Evolutionary conservation across 2,329 filamentous ascomycete genomes (phyloP).

Genomic region (Xylariaceae sp.): DNA sequence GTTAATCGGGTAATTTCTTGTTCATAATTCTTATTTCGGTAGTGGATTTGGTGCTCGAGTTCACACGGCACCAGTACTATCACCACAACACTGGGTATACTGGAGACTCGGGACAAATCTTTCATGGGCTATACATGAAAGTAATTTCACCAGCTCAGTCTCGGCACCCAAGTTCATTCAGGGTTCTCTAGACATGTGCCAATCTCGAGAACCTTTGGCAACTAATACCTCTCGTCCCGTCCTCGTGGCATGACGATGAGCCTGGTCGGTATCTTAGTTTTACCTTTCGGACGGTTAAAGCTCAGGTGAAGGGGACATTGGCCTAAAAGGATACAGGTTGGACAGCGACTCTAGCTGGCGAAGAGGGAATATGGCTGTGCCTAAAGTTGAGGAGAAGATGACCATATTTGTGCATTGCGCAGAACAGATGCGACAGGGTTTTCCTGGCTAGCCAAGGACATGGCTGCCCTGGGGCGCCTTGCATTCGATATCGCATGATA

Average conservation of each 20-base stretch:
- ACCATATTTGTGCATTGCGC: constrained; percentile 16
- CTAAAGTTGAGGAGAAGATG: constrained; percentile 12
- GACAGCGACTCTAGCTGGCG: constrained; percentile 20
- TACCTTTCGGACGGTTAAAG: constrained; percentile 15
- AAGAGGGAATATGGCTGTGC: not conserved
- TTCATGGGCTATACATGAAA: too few relatives aligned
- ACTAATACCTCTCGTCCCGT: constrained; percentile 22
- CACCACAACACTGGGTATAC: too few relatives aligned
- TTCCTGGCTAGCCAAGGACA: constrained; percentile 14
- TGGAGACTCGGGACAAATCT: too few relatives aligned
- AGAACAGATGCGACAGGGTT: constrained; percentile 16
- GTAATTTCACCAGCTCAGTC: too few relatives aligned
- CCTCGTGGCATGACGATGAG: constrained; percentile 21
- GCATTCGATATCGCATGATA: constrained; percentile 12
- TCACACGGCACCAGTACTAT: too few relatives aligned
- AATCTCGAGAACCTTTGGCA: constrained; percentile 20
- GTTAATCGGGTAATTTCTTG: constrained; percentile 28
- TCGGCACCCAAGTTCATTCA: constrained; percentile 9
- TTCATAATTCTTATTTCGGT: constrained; percentile 31
- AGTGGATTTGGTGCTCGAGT: too few relatives aligned
- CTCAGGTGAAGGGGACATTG: constrained; percentile 14
- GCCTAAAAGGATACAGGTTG: constrained; percentile 17
- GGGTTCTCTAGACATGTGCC: too few relatives aligned
- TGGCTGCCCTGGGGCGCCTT: constrained; percentile 15
- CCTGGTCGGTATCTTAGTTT: constrained; percentile 21